Base-by-base conservation (phyloP, 176 grass and related monocot genomes). In the Triticum turgidum region DNA sequence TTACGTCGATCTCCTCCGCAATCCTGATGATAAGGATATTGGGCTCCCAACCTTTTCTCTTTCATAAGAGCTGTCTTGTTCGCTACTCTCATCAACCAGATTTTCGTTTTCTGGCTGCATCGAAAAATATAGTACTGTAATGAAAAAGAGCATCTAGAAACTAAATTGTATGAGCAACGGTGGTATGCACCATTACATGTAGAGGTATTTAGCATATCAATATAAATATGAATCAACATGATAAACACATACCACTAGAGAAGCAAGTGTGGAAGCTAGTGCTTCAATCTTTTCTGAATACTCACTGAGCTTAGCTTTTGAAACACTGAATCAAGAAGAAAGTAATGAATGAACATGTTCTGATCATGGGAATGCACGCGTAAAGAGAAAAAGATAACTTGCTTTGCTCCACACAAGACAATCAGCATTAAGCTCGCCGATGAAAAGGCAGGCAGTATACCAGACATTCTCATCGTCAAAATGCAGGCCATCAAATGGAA, bases 281-380 rank as follows among this genome's bases (percentile, higher is more conserved):
- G 90, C 87, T 96, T 99, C 92, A 83, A 99, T 96, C 80, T 92
- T 94, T 85, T 99, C 90, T 45, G 89, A 99, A 83, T 96, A 99
- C 38, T 99, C 92, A 77, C 85, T 89, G 87, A 96, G 67, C 68
- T 99, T 99, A 83, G 94, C 88, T 89, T 99, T 99, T 63, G 89
- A 91, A 69, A 99, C 58, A 67, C 92, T 96, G 83, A 73, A 81
- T 78, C 45, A 79, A 32, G 42, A 88, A 65, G 14, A 32, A 61
- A 70, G 8, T 25, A 32, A 79, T 67, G 69, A 75, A 47, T 84
- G 38, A 80, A 61, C n/a, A 81, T 79, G 65, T 18, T 74, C 22
- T 79, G 24, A 65, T 73, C 18, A 12, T 59, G 54, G 6, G 35
- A 73, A 79, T 33, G 45, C 39, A 54, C 67, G 24, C 1, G 24